A percentile compares a stretch with the other conserved stretches of the same genome.
Evolutionary conservation across 345 rosid genomes (phyloP).

Genomic region (Excoecaria agallocha): DNA sequence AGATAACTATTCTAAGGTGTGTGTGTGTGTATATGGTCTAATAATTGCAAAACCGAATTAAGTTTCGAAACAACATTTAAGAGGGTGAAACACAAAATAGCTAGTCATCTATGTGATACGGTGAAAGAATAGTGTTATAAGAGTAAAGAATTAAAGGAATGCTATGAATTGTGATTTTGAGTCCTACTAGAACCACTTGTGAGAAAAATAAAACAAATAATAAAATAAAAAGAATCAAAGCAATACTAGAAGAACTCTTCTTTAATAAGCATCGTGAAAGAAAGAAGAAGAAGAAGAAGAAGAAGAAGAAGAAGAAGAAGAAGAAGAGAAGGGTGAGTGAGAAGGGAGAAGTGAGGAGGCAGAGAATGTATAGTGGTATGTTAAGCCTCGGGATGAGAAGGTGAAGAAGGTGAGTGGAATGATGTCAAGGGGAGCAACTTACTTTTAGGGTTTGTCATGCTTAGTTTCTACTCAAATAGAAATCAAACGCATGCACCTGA

Average conservation of each 20-base stretch:
- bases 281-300: not conserved
- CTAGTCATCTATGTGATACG: too few species aligned
- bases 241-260: not conserved
- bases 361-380: constrained; percentile 33
- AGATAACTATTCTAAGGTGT: too few species aligned
- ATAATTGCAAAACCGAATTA: too few species aligned
- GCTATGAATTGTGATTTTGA: too few species aligned
- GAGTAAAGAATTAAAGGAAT: too few species aligned
- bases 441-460: constrained; percentile 62
- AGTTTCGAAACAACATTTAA: too few species aligned
- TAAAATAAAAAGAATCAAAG: not conserved
- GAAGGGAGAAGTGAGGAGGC: constrained; percentile 12
- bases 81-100: too few species aligned
- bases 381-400: constrained; percentile 64
- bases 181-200: too few species aligned
- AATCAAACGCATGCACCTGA: constrained; percentile 51
- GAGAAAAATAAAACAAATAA: not conserved
- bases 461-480: constrained; percentile 47
- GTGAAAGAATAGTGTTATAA: too few species aligned
- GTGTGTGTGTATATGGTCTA: too few species aligned
- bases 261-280: not conserved
- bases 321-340: not conserved
- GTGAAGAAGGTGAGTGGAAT: constrained; percentile 63
- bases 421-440: constrained; percentile 53
- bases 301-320: not conserved